Base-by-base conservation (phyloP, 2,329 filamentous ascomycete genomes). In the Dendrostoma leiphaemia region DNA sequence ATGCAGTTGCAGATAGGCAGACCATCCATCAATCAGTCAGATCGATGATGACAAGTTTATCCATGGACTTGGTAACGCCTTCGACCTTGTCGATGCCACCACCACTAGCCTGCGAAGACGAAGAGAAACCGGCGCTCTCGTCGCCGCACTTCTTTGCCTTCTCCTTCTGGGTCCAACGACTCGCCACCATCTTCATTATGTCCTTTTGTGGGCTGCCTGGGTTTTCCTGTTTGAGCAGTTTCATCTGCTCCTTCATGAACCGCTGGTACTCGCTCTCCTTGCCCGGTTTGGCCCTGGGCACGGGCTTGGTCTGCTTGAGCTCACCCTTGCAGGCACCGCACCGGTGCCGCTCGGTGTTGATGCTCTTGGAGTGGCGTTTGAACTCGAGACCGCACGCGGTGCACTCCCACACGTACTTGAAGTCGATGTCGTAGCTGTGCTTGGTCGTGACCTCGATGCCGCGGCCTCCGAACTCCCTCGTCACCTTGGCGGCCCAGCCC, bases 391-490 rank as follows among this genome's bases (percentile, higher is more conserved):
- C 80, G 66, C 94, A 97, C 3, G 65, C 73, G 17, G 62, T 73
- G 67, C 93, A 97, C 38, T 81, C 76, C 93, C 94, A 97, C 19
- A 92, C 73, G 67, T 93, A 99, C 73, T 93, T 95, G 74, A 90
- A 96, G 62, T 92, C 88, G 64, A 97, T 97, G 47, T 86, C 82
- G 69, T 97, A 99, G 29, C 77, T 82, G 70, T 99, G 93, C 66
- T 90, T 95, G 0, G 92, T 97, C 1, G 91, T 96, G 19, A 97
- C 90, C 31, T 86, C 73, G 40, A 97, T 81, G 4, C 83, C 86
- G 3, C 83, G 76, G 44, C 80, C 66, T 2, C 74, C 78, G 61
- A 92, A 89, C 0, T 76, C 77, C 3, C 60, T 61, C 1, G 74
- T 82, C 70, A 74, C 83, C 68, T 76, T 81, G 48, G 68, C 64